Evolutionary conservation across 306 rosid species (phyloP).

Genomic region (Heteromeles arbutifolia): DNA sequence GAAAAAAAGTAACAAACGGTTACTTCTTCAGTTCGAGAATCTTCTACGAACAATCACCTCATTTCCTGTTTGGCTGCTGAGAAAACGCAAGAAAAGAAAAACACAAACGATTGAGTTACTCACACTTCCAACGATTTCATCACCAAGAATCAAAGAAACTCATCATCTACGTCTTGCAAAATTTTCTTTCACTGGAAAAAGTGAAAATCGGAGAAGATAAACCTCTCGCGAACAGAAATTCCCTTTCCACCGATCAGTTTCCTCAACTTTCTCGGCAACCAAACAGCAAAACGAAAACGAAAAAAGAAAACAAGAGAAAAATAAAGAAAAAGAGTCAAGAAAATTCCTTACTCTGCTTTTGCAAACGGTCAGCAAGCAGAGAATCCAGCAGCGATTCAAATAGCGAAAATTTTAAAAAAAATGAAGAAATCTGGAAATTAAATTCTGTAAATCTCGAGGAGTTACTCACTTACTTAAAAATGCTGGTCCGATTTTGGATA

Average conservation of each 20-base stretch:
- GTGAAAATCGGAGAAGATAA: not conserved
- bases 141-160: not conserved
- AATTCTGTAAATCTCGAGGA: slow-evolving; percentile 6
- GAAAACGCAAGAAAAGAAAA: not conserved
- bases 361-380: slow-evolving; percentile 29
- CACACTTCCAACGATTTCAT: not conserved
- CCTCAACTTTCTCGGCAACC: slow-evolving; percentile 21
- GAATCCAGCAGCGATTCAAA: not conserved
- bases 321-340: slow-evolving; percentile 6
- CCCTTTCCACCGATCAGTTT: not conserved
- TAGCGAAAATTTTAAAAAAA: slow-evolving; percentile 3
- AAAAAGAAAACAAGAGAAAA: not conserved
- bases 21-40: not conserved
- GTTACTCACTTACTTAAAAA: slow-evolving; percentile 29
- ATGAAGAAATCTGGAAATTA: not conserved
- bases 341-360: slow-evolving; percentile 13
- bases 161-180: not conserved
- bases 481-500: slow-evolving; percentile 1
- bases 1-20: no score
- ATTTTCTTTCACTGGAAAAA: not conserved
- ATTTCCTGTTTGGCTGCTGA: not conserved
- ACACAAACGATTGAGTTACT: not conserved
- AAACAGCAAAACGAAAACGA: slow-evolving; percentile 12
- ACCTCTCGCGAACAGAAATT: not conserved
- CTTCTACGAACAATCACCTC: not conserved